Conservation (phyloP, 2,329 filamentous ascomycete species). For the Aspergillaceae sp. region DNA sequence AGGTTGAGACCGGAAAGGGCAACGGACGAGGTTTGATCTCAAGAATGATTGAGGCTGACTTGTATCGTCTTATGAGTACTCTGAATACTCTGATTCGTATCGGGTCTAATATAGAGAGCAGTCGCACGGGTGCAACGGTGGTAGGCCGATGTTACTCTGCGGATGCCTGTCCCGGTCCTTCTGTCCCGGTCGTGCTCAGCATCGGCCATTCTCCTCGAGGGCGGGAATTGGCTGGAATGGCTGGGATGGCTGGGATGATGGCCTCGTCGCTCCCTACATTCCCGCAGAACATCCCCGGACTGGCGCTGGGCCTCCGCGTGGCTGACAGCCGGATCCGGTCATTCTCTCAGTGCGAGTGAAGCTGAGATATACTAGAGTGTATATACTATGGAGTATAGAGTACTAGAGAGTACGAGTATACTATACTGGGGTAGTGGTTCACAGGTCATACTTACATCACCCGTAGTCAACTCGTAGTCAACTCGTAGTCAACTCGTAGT, state of each 20-base stretch:
- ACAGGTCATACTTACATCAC: no score
- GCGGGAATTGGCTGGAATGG: no score
- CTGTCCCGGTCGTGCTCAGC: no score
- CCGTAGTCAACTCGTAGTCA: no score
- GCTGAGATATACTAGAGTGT: background rate
- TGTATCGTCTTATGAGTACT: no score
- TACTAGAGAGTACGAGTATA: no score
- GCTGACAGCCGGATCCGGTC: background rate
- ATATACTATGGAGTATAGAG: no score
- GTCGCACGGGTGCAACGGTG: conserved; percentile 18
- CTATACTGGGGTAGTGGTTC: background rate
- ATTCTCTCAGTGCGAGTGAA: background rate
- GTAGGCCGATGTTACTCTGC: conserved; percentile 13
- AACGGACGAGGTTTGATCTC: no score
- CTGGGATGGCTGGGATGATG: no score
- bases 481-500: background rate
- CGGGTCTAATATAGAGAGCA: background rate
- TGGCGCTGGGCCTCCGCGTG: background rate
- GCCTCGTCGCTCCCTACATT: background rate
- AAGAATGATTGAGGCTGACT: no score
- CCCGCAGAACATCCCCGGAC: background rate
- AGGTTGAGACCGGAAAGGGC: no score
- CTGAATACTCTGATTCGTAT: no score
- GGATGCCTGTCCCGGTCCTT: background rate
- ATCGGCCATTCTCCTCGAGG: background rate